Base-by-base conservation (phyloP, 495 filamentous ascomycete species). In the Talaromyces nanjingensis region DNA sequence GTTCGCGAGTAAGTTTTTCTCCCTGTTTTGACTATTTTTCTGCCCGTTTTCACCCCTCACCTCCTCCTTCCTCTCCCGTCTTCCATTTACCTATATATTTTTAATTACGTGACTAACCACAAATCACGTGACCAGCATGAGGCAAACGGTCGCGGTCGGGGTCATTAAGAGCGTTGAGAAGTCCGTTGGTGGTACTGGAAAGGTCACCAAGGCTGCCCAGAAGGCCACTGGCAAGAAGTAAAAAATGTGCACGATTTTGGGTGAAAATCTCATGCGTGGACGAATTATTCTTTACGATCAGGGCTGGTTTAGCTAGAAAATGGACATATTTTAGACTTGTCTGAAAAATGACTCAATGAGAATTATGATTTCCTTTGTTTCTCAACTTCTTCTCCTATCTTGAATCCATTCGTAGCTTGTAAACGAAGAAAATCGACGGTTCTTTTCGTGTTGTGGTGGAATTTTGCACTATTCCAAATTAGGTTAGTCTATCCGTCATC, bases 121-220 rank as follows among this genome's bases (percentile, higher is more conserved):
- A 20, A 22, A 53, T 0, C 20, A 12, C 27, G 27, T 27, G 27
- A 27, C 27, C 27, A 20, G 80, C 68, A 89, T 89, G 84, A 83
- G 87, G 73, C 89, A 97, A 76, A 97, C 93, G 77, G 93, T 97
- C 66, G 94, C 93, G 67, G 94, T 98, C 80, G 93, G 93, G 86
- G 93, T 96, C 81, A 91, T 96, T 83, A 92, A 92, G 83, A 84
- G 83, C 70, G 92, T 94, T 69, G 83, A 81, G 75, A 96, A 96
- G 89, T 74, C 82, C 69, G 86, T 85, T 76, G 78, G 70, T 65
- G 82, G 79, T 70, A 72, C 80, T 64, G 87, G 86, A 63, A 92
- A 91, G 83, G 90, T 91, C 75, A 91, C 88, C 78, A 90, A 89
- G 76, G 85, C 86, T 68, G 85, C 84, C 74, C 74, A 80, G 73